These are phyloP conservation scores for Trifolium repens DNA, from an alignment of 306 rosid genomes.

Conservation along the genomic window DNA sequence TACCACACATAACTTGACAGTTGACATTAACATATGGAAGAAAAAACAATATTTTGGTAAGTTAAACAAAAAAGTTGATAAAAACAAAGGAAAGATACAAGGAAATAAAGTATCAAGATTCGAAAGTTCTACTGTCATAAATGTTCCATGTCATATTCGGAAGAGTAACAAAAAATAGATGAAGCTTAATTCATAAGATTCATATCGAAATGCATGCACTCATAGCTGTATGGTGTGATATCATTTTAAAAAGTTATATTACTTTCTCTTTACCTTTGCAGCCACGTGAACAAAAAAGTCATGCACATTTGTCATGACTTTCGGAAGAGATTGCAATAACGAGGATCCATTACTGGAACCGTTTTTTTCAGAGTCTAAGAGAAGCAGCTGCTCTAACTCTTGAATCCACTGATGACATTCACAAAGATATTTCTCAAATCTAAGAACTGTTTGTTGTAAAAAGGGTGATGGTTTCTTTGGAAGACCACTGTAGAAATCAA, in stretches of 20 bases:
- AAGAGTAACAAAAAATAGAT: constrained; percentile 12
- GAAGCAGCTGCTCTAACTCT: constrained; percentile 92
- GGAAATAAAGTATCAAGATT: constrained; percentile 22
- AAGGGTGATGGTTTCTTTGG: constrained; percentile 94
- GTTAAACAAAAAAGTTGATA: constrained; percentile 11
- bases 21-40: constrained; percentile 19
- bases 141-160: constrained; percentile 11
- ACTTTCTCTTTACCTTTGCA: constrained; percentile 70
- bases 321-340: constrained; percentile 87
- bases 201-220: not conserved
- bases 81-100: constrained; percentile 16
- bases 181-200: constrained; percentile 5
- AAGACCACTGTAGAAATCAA: constrained; percentile 91
- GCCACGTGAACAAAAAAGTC: constrained; percentile 96
- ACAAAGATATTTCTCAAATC: constrained; percentile 85
- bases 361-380: constrained; percentile 68
- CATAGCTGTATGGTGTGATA: constrained; percentile 17
- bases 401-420: constrained; percentile 94
- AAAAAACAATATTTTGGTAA: not conserved
- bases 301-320: constrained; percentile 92
- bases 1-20: not conserved
- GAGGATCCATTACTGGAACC: constrained; percentile 63
- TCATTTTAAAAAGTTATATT: constrained; percentile 17
- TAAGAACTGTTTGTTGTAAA: constrained; percentile 78
- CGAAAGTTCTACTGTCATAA: constrained; percentile 13